Evolutionary conservation across 352 stramenopile genomes (phyloP), one percentile per base, ranked within the genome.

Genomic region (Elongisporangium senticosum): DNA sequence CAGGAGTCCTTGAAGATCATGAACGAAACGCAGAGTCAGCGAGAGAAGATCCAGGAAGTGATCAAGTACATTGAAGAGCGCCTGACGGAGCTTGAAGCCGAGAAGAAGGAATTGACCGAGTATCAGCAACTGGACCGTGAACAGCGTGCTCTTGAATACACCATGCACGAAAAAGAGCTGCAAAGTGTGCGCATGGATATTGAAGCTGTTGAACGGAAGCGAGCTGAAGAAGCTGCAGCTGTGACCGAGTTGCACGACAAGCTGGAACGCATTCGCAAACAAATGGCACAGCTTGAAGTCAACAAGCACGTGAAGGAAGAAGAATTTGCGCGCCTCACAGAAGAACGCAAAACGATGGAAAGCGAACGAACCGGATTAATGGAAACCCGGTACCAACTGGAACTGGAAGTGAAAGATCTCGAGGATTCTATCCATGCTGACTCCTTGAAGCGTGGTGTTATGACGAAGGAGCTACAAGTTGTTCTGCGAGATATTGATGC

Each of bases 51-150:
- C 57, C 78, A 98, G 51, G 87, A 98, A 47, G 93, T 98, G 6
- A 86, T 99, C 20, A 64, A 67, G 51, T 98, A 98, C 65, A 99
- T 99, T 67, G 95, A 98, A 65, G 76, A 95, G 55, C 75, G 90
- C 6, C 65, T 99, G 13, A 56, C 68, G 13, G 97, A 99, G 78
- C 79, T 99, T 1, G 90, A 99, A 56, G 92, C 90, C n/a, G 98
- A 99, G 75, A 99, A 99, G 67, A 94, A 99, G 67, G 97, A 99
- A 69, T 79, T 99, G 7, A 79, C 83, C 51, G 81, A 89, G 58
- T 99, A 98, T 68, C 93, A 99, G 72, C 75, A 95, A 49, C 79
- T 99, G 19, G 97, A 99, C 73, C 79, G 94, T 51, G 85, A 98
- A 48, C 84, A 97, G 49, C 90, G 96, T 33, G 97, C 96, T 23